A percentile compares a stretch with the other conserved stretches of the same genome.
Evolutionary conservation across 768 basidiomycete species (phyloP).

Genomic region (Baorangia bicolor): DNA sequence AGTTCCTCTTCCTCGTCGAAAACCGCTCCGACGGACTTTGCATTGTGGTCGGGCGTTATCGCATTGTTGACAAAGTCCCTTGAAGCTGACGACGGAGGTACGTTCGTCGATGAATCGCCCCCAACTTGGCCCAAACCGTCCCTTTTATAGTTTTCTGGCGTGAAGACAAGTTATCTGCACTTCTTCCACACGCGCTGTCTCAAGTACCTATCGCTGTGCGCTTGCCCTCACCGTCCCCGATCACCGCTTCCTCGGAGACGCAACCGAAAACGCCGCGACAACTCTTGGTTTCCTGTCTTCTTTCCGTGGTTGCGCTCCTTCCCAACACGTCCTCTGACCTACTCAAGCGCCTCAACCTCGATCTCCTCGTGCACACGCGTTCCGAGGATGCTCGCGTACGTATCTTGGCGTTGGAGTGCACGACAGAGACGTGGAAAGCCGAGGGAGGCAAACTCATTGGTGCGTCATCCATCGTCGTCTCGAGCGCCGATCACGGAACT

Average conservation of each 20-base stretch:
- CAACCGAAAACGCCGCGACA: constrained; percentile 4
- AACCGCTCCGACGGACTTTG: constrained; percentile 30
- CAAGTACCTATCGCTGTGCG: constrained; percentile 59
- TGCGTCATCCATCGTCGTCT: constrained; percentile 29
- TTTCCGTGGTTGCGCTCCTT: constrained; percentile 16
- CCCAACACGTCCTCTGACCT: constrained; percentile 32
- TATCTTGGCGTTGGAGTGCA: constrained; percentile 64
- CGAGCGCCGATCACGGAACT: not conserved
- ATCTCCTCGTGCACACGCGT: constrained; percentile 85
- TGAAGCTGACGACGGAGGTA: constrained; percentile 77
- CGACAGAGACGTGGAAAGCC: constrained; percentile 71
- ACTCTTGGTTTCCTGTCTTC: constrained; percentile 16
- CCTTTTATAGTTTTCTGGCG: constrained; percentile 77
- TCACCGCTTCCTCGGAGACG: not conserved
- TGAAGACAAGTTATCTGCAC: constrained; percentile 68
- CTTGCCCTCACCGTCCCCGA: constrained; percentile 13
- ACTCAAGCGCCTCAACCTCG: constrained; percentile 80
- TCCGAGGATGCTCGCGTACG: constrained; percentile 75
- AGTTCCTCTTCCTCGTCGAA: constrained; percentile 28
- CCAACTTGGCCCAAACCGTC: not conserved
- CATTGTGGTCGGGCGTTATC: constrained; percentile 66
- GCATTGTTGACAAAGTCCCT: constrained; percentile 67
- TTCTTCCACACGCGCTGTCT: constrained; percentile 56
- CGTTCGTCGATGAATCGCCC: constrained; percentile 18
- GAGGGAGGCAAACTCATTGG: constrained; percentile 76